Conservation (phyloP, 2,329 filamentous ascomycete genomes). For the Ceratocystis alfenasii region DNA sequence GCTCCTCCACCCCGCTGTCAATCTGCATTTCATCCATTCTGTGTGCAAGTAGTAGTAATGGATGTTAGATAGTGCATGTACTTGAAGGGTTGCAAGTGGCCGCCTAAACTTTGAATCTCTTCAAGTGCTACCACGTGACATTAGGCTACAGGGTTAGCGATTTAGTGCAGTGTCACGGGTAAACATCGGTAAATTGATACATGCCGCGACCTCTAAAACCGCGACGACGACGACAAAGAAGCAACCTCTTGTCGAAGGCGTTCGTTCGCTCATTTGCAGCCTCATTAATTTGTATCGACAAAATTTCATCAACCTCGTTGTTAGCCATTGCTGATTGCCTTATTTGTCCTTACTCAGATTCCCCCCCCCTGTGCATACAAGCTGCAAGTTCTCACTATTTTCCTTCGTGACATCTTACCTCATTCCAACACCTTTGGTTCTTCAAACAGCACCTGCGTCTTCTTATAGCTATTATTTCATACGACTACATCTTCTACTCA, state of each 20-base stretch:
- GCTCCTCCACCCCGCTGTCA: neutral
- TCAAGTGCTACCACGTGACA: neutral
- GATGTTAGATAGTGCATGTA: neutral
- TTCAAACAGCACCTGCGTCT: neutral
- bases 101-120: too few relatives aligned
- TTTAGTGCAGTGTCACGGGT: neutral
- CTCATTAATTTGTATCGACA: constrained; percentile 8
- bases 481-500: neutral
- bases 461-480: neutral
- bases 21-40: constrained; percentile 18
- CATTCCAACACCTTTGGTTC: neutral
- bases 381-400: neutral
- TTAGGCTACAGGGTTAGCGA: constrained; percentile 4
- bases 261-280: constrained; percentile 5
- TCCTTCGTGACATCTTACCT: neutral
- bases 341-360: neutral
- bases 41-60: neutral
- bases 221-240: constrained; percentile 15
- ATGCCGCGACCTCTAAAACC: constrained; percentile 8
- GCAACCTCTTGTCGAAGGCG: neutral
- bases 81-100: too few relatives aligned
- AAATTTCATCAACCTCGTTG: neutral
- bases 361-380: neutral
- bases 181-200: constrained; percentile 5
- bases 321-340: neutral